Percentiles rank a stretch among this genome's conserved stretches.
These are phyloP conservation scores for Nannochloris sp. DNA, from an alignment of 139 green algal genomes.

Conservation along the genomic window DNA sequence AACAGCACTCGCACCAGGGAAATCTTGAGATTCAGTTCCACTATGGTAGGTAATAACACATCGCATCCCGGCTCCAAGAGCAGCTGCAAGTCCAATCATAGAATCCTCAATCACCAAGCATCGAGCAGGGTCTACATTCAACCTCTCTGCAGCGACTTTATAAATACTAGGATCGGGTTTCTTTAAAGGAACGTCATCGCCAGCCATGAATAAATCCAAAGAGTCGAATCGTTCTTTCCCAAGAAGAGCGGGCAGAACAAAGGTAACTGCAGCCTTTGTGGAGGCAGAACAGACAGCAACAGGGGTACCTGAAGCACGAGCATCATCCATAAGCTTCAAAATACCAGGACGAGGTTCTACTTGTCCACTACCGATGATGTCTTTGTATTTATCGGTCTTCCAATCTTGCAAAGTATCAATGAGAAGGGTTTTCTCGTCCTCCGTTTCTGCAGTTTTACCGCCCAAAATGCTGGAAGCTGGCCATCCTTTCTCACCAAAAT, in stretches of 20 bases:
- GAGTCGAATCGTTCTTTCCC: constrained; percentile 62
- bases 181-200: constrained; percentile 59
- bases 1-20: constrained; percentile 15
- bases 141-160: constrained; percentile 71
- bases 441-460: constrained; percentile 31
- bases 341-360: constrained; percentile 59
- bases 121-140: constrained; percentile 61
- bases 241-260: constrained; percentile 67
- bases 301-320: constrained; percentile 43
- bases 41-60: constrained; percentile 76
- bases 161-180: constrained; percentile 82
- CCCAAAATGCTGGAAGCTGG: constrained; percentile 49
- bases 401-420: constrained; percentile 84
- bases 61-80: constrained; percentile 89
- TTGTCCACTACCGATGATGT: constrained; percentile 47
- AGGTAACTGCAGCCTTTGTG: constrained; percentile 78
- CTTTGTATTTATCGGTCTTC: constrained; percentile 72
- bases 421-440: constrained; percentile 60
- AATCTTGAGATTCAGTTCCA: constrained; percentile 52
- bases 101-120: constrained; percentile 96
- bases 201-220: constrained; percentile 83
- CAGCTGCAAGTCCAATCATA: constrained; percentile 80
- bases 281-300: constrained; percentile 83
- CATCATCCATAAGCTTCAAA: constrained; percentile 77
- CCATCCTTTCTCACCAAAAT: constrained; percentile 71